Percentiles rank a stretch among this genome's conserved stretches.
phyloP scores from a whole-genome alignment of 192 early-diverging fungal species.

The Entomortierella chlamydospora region DNA sequence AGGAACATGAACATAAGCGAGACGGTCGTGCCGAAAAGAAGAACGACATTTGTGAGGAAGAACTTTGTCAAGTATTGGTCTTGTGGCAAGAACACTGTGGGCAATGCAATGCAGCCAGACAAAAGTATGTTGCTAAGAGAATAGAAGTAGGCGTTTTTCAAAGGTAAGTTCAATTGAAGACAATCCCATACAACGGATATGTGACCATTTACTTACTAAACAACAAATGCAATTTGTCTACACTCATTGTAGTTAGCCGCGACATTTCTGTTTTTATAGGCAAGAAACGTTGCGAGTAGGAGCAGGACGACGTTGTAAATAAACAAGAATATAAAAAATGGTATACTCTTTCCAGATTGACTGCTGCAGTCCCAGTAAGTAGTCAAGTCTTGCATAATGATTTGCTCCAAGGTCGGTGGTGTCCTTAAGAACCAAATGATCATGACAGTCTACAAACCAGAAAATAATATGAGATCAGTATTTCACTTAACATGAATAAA shows the following conservation, averaged over 20 bases:
- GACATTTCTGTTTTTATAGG: slow-evolving; percentile 63
- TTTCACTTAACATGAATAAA: neutral
- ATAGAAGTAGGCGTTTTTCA: neutral
- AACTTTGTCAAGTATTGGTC: slow-evolving; percentile 60
- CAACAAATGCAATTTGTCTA: slow-evolving; percentile 62
- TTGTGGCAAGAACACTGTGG: slow-evolving; percentile 48
- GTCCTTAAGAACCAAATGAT: slow-evolving; percentile 46
- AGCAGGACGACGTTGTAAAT: slow-evolving; percentile 52
- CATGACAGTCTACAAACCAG: slow-evolving; percentile 48
- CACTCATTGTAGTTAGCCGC: slow-evolving; percentile 64
- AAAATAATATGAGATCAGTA: no score
- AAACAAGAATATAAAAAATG: slow-evolving; percentile 41
- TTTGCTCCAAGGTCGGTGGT: slow-evolving; percentile 41
- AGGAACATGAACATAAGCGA: slow-evolving; percentile 61
- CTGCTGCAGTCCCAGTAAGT: slow-evolving; percentile 59
- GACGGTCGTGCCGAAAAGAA: slow-evolving; percentile 60
- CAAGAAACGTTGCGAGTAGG: slow-evolving; percentile 58
- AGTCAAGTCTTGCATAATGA: slow-evolving; percentile 38
- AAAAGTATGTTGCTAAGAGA: slow-evolving; percentile 59
- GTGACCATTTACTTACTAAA: slow-evolving; percentile 58
- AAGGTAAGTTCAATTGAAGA: neutral
- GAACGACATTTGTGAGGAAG: slow-evolving; percentile 52
- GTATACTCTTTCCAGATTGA: slow-evolving; percentile 16
- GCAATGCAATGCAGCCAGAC: slow-evolving; percentile 57
- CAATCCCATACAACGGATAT: neutral